Percentiles rank a stretch among this genome's conserved stretches.
These are phyloP conservation scores for Juglanconis oblonga DNA, from an alignment of 2,329 filamentous ascomycete species.

Conservation along the genomic window DNA sequence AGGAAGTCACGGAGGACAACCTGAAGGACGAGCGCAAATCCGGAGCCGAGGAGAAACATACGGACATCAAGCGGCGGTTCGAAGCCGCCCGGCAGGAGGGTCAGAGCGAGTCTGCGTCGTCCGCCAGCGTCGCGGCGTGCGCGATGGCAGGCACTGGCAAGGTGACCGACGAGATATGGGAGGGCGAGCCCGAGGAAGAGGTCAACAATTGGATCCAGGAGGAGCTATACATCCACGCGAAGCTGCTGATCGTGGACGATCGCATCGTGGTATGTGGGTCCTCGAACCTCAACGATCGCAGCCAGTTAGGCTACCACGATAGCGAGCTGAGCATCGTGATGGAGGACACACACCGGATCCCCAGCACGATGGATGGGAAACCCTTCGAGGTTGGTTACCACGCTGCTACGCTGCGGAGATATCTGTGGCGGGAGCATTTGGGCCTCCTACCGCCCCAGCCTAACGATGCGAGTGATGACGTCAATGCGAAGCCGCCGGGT, in stretches of 20 bases:
- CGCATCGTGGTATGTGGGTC: conserved; percentile 80
- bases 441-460: conserved; percentile 75
- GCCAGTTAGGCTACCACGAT: conserved; percentile 84
- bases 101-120: conserved; percentile 34
- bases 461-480: conserved; percentile 62
- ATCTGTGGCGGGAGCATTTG: conserved; percentile 87
- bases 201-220: conserved; percentile 90
- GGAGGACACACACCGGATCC: conserved; percentile 72
- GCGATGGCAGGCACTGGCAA: conserved; percentile 70
- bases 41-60: conserved; percentile 36
- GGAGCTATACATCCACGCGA: conserved; percentile 92
- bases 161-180: conserved; percentile 71
- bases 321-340: conserved; percentile 88
- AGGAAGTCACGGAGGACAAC: conserved; percentile 35
- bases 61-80: conserved; percentile 50
- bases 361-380: conserved; percentile 74
- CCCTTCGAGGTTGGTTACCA: conserved; percentile 77
- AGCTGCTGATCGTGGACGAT: conserved; percentile 87
- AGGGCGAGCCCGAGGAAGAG: conserved; percentile 71
- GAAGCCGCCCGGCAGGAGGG: conserved; percentile 43
- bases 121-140: conserved; percentile 65
- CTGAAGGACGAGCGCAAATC: conserved; percentile 32
- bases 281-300: conserved; percentile 88
- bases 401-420: conserved; percentile 74
- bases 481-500: conserved; percentile 71